These are phyloP conservation scores for Ceratocystis smalleyi DNA, from an alignment of 2,329 filamentous ascomycete species.

Conservation along the genomic window DNA sequence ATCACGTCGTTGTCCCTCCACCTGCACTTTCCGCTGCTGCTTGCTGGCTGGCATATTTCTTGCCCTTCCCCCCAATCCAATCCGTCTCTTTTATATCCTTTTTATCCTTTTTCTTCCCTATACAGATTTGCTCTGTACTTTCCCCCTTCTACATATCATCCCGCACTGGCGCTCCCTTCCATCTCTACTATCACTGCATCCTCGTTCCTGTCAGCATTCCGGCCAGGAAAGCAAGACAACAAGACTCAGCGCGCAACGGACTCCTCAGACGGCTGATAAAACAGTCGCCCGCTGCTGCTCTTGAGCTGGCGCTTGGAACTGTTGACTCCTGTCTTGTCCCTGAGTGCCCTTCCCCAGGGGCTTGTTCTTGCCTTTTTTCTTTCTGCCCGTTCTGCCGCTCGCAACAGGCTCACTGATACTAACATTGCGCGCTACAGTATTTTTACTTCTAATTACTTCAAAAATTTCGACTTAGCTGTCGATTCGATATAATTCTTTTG, in stretches of 20 bases:
- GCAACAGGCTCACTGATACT: background rate
- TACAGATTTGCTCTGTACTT: constrained; percentile 19
- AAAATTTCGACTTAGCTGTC: constrained; percentile 17
- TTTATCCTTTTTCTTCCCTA: constrained; percentile 34
- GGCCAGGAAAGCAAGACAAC: background rate
- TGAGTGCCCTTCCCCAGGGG: background rate
- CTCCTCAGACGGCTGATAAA: background rate
- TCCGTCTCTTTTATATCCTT: constrained; percentile 23
- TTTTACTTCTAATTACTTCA: constrained; percentile 18
- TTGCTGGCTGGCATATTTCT: background rate
- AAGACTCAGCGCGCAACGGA: background rate
- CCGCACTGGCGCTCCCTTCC: constrained; percentile 9
- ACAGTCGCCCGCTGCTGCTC: background rate
- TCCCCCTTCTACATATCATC: constrained; percentile 13
- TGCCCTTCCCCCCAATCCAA: background rate
- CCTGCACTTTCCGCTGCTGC: background rate
- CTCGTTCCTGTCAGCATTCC: constrained; percentile 18
- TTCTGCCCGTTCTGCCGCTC: background rate
- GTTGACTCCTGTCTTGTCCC: background rate
- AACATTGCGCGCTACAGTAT: background rate
- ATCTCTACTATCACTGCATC: constrained; percentile 15
- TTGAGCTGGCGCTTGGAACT: background rate
- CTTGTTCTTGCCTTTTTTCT: background rate
- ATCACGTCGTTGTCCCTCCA: constrained; percentile 26
- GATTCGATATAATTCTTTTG: constrained; percentile 17